phyloP scores from a whole-genome alignment of 495 filamentous ascomycete species.

The Daldinia vernicosa region DNA sequence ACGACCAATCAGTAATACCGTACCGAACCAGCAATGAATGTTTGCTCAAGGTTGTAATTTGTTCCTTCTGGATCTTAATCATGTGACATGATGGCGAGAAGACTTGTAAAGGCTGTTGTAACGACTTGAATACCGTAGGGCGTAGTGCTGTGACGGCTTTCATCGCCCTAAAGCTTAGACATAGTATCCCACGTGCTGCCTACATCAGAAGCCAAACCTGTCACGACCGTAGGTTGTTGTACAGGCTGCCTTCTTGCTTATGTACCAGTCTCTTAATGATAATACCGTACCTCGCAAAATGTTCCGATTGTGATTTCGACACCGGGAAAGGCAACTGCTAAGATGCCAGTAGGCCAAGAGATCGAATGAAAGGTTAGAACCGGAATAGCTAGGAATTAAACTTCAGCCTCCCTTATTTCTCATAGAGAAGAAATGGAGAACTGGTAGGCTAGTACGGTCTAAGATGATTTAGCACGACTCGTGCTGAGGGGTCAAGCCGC shows the following conservation, averaged over 20 bases:
- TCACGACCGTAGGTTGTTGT: slow-evolving; percentile 10
- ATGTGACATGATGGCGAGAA: slow-evolving; percentile 32
- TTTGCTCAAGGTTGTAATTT: slow-evolving; percentile 22
- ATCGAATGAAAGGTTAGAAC: slow-evolving; percentile 13
- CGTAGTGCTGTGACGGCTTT: slow-evolving; percentile 3
- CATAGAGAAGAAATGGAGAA: slow-evolving; percentile 11
- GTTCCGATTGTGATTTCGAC: slow-evolving; percentile 7
- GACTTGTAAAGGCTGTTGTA: background rate
- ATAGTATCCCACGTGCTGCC: background rate
- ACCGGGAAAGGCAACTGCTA: slow-evolving; percentile 9
- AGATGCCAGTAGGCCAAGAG: slow-evolving; percentile 16
- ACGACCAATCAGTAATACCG: slow-evolving; percentile 31
- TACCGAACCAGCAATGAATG: slow-evolving; percentile 1
- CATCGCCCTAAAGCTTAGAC: slow-evolving; percentile 1
- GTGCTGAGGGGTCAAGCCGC: slow-evolving; percentile 14
- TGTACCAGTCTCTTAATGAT: slow-evolving; percentile 11
- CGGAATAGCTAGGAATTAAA: background rate
- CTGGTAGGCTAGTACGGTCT: background rate
- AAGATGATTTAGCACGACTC: slow-evolving; percentile 14
- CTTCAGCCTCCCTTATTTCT: slow-evolving; percentile 9
- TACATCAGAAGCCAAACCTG: slow-evolving; percentile 10
- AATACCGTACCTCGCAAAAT: slow-evolving; percentile 15
- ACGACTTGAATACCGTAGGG: slow-evolving; percentile 1
- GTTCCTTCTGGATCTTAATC: slow-evolving; percentile 23
- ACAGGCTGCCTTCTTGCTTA: slow-evolving; percentile 21